These are phyloP conservation scores for Lepiota subincarnata DNA, from an alignment of 768 basidiomycete species.

Conservation along the genomic window DNA sequence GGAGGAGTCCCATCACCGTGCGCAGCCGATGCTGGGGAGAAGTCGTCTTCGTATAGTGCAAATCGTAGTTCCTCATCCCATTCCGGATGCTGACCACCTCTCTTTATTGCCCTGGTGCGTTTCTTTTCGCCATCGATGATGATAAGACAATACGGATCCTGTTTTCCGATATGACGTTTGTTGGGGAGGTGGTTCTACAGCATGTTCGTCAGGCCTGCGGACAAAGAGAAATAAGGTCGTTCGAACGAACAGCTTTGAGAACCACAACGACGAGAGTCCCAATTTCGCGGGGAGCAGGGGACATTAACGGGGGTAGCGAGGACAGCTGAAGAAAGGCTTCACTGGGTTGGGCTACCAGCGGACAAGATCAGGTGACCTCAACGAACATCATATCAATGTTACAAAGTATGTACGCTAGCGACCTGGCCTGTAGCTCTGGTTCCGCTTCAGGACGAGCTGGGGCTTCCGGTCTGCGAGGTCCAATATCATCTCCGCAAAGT, in stretches of 20 bases:
- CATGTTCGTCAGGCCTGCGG: slow-evolving; percentile 14
- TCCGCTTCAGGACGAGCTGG: slow-evolving; percentile 53
- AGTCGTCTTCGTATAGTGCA: slow-evolving; percentile 76
- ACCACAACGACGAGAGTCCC: slow-evolving; percentile 94
- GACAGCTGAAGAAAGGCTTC: slow-evolving; percentile 8
- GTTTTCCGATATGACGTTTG: slow-evolving; percentile 91
- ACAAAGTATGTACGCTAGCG: slow-evolving; percentile 10
- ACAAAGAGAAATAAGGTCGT: slow-evolving; percentile 17
- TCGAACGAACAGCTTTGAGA: slow-evolving; percentile 78
- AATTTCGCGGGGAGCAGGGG: slow-evolving; percentile 65
- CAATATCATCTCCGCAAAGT: slow-evolving; percentile 78
- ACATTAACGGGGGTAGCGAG: slow-evolving; percentile 37
- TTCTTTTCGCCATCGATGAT: slow-evolving; percentile 77
- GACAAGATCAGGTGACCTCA: slow-evolving; percentile 12
- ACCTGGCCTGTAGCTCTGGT: slow-evolving; percentile 54
- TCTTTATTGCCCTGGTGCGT: slow-evolving; percentile 89
- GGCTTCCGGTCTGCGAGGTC: slow-evolving; percentile 76
- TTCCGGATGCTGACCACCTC: slow-evolving; percentile 96
- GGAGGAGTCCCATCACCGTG: slow-evolving; percentile 50
- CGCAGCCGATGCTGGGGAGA: slow-evolving; percentile 41
- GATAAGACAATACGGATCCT: slow-evolving; percentile 91
- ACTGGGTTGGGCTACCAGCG: not conserved
- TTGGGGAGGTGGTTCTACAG: slow-evolving; percentile 82
- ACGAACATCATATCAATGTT: not conserved
- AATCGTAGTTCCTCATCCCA: slow-evolving; percentile 99